Base-by-base conservation (phyloP, 306 rosid species). In the Cucurbita pepo region DNA sequence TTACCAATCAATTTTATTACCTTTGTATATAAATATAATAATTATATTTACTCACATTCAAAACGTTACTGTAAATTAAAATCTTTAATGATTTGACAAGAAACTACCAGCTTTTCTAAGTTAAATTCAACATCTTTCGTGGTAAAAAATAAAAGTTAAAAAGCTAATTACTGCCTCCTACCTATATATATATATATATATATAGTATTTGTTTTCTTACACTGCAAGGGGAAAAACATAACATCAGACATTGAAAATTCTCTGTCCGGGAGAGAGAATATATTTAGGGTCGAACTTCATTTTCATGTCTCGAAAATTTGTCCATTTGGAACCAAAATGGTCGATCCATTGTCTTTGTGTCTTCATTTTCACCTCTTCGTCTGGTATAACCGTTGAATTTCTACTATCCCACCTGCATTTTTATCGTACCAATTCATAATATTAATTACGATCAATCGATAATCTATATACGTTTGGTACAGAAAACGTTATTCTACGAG, bases 261-360 rank as follows among this genome's bases (percentile, higher is more conserved):
- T 86, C 40, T 93, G 98, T 7, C 97, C 96, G 0, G 96, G 95
- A n/a, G 98, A 93, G 40, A 93, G 83, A 70, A 88, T 87, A 78
- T 76, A 76, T 74, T 83, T 90, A 10, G 98, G 98, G 80, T 93
- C 98, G 76, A 90, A 93, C 75, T 79, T 58, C 36, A 65, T 18
- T 87, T 93, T 93, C 38, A 82, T 86, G 45, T 88, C 80, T 52
- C 19, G 73, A 75, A 93, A 90, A 19, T 34, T 82, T 65, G 47
- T 57, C 98, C 98, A 93, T 77, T 88, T 90, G 8, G 76, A 34
- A 38, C 98, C 93, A 81, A 93, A 93, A 81, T 93, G 98, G 30
- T 77, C 80, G 56, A 57, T 62, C 98, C 98, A 93, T 43, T 81
- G 94, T 77, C 77, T 67, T 36, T 79, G 87, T 25, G 85, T 83